A percentile compares a stretch with the other conserved stretches of the same genome.
phyloP scores from a whole-genome alignment of 1,284 basidiomycete genomes.

The Apiotrichum laibachii region DNA sequence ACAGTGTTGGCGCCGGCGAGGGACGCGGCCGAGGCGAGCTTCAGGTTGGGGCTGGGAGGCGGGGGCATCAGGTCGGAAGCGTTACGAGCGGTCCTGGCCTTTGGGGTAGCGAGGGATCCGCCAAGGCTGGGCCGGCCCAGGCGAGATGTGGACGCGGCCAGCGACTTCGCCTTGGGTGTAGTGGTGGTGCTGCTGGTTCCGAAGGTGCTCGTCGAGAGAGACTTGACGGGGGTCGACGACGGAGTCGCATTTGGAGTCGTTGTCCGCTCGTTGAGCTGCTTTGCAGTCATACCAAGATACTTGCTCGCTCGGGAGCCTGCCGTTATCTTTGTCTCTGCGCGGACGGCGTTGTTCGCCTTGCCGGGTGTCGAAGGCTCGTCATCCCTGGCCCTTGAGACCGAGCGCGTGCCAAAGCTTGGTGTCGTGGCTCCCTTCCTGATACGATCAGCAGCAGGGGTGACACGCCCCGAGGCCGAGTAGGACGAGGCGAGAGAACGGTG shows the following conservation, averaged over 20 bases:
- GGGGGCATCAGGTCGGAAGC: slow-evolving; percentile 50
- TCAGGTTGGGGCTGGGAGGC: slow-evolving; percentile 44
- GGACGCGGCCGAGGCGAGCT: slow-evolving; percentile 27
- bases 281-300: slow-evolving; percentile 70
- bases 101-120: slow-evolving; percentile 45
- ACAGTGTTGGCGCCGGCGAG: slow-evolving; percentile 35
- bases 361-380: slow-evolving; percentile 20
- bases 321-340: slow-evolving; percentile 59
- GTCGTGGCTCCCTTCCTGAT: slow-evolving; percentile 15
- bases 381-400: slow-evolving; percentile 17
- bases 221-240: slow-evolving; percentile 3
- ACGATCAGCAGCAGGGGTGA: slow-evolving; percentile 11
- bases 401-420: slow-evolving; percentile 14
- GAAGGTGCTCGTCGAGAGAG: slow-evolving; percentile 27
- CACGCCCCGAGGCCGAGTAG: slow-evolving; percentile 24
- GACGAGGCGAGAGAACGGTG: slow-evolving; percentile 50
- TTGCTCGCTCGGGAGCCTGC: slow-evolving; percentile 78
- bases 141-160: background rate
- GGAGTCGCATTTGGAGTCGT: slow-evolving; percentile 1
- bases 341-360: slow-evolving; percentile 32
- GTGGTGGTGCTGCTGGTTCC: too few species aligned
- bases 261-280: slow-evolving; percentile 61
- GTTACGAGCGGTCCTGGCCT: slow-evolving; percentile 26
- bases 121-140: slow-evolving; percentile 41
- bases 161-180: slow-evolving; percentile 18